Conservation (phyloP, 768 basidiomycete species). For the Strobilomyces echinocephalus region DNA sequence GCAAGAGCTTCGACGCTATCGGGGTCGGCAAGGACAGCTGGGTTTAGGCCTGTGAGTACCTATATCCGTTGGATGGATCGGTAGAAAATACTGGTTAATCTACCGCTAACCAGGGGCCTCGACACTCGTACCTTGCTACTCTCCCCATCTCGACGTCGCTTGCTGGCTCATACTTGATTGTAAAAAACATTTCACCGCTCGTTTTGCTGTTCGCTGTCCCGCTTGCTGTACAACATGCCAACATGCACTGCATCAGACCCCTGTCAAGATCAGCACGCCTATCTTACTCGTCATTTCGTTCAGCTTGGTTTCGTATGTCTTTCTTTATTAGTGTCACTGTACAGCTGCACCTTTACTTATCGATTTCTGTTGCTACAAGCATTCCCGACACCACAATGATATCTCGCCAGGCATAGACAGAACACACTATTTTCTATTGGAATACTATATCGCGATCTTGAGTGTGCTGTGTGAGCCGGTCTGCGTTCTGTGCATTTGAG, state of each 20-base stretch:
- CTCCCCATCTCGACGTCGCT: neutral
- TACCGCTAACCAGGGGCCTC: slow-evolving; percentile 1
- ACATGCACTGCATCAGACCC: slow-evolving; percentile 18
- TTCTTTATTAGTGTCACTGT: slow-evolving; percentile 27
- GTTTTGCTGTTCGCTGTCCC: slow-evolving; percentile 14
- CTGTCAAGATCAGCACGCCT: slow-evolving; percentile 8
- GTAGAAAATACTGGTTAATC: slow-evolving; percentile 44
- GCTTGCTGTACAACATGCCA: slow-evolving; percentile 26
- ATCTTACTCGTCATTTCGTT: slow-evolving; percentile 21
- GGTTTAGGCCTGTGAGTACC: slow-evolving; percentile 54
- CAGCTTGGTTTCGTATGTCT: slow-evolving; percentile 17
- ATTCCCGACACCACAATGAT: slow-evolving; percentile 27
- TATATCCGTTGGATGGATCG: slow-evolving; percentile 35
- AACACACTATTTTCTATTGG: slow-evolving; percentile 17
- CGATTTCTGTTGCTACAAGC: slow-evolving; percentile 27
- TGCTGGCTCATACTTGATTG: slow-evolving; percentile 5
- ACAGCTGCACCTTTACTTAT: slow-evolving; percentile 26
- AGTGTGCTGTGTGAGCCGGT: neutral
- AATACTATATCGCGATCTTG: slow-evolving; percentile 1
- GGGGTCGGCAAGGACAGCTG: slow-evolving; percentile 73
- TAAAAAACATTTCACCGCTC: slow-evolving; percentile 11
- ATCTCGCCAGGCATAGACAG: slow-evolving; percentile 28
- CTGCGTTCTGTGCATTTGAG: too few species aligned
- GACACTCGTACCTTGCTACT: neutral
- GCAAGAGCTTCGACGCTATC: slow-evolving; percentile 80